These are phyloP conservation scores for Solanum virginianum DNA, from an alignment of 257 asterid species.

Conservation along the genomic window DNA sequence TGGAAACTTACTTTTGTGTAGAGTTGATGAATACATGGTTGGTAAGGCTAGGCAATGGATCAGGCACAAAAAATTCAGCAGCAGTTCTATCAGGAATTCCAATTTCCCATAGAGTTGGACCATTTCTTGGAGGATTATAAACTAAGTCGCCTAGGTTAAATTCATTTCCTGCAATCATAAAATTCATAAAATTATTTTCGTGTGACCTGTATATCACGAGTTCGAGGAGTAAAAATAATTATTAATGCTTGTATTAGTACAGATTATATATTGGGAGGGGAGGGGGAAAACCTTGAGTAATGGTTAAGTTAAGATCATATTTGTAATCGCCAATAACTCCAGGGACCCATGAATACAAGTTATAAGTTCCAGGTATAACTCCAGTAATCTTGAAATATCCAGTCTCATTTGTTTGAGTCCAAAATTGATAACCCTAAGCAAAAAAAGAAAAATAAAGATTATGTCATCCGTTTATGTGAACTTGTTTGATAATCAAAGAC, in stretches of 20 bases:
- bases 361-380: conserved; percentile 1
- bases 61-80: conserved; percentile 50
- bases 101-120: conserved; percentile 66
- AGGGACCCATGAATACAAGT: conserved; percentile 7
- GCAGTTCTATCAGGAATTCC: conserved; percentile 64
- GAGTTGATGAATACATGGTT: conserved; percentile 5
- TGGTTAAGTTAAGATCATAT: not conserved
- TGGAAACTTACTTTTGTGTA: not conserved
- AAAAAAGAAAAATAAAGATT: not conserved
- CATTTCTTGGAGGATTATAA: conserved; percentile 44
- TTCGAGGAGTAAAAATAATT: not conserved
- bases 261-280: not conserved
- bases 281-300: not conserved
- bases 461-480: not conserved
- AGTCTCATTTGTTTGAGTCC: not conserved
- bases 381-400: conserved; percentile 2
- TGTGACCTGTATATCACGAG: not conserved
- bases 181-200: not conserved
- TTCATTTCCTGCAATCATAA: conserved; percentile 11
- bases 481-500: not conserved
- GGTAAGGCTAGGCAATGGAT: conserved; percentile 15
- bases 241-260: not conserved
- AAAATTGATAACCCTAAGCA: conserved; percentile 9
- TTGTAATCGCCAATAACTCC: conserved; percentile 8
- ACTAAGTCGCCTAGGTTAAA: conserved; percentile 6